Evolutionary conservation across 192 early-diverging fungal genomes (phyloP).

Genomic region (Jimgerdemannia flammicorona): DNA sequence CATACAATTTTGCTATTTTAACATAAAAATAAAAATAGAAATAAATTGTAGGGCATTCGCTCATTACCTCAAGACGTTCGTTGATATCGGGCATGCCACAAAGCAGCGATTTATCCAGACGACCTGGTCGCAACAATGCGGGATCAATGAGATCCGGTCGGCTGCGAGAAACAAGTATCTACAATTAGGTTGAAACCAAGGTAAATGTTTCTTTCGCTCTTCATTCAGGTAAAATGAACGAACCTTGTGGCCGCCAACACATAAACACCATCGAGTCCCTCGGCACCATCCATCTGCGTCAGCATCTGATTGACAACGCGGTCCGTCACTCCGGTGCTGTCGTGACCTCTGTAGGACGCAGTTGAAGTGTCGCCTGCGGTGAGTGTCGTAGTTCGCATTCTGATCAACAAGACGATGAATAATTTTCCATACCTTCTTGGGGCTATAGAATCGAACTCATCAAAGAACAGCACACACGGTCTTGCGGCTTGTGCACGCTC

Average conservation of each 20-base stretch:
- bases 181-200: background rate
- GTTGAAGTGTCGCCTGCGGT: background rate
- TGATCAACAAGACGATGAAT: background rate
- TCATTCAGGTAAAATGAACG: background rate
- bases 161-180: constrained; percentile 29
- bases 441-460: constrained; percentile 98
- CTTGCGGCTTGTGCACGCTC: constrained; percentile 88
- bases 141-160: constrained; percentile 86
- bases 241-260: constrained; percentile 91
- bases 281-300: constrained; percentile 98
- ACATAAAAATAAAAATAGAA: constrained; percentile 6
- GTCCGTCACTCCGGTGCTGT: constrained; percentile 98
- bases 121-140: constrained; percentile 74
- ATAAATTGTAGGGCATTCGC: background rate
- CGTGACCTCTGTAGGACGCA: constrained; percentile 70
- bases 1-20: background rate
- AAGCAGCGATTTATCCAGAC: constrained; percentile 79
- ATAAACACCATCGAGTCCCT: constrained; percentile 93
- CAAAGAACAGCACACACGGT: constrained; percentile 97
- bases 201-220: constrained; percentile 3
- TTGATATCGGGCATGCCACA: constrained; percentile 75
- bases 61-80: constrained; percentile 67
- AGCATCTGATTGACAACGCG: constrained; percentile 98
- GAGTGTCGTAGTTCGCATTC: background rate
- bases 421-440: constrained; percentile 62